Evolutionary conservation across 345 rosid species (phyloP).

Genomic region (sweet orange (Citrus sinensis)): DNA sequence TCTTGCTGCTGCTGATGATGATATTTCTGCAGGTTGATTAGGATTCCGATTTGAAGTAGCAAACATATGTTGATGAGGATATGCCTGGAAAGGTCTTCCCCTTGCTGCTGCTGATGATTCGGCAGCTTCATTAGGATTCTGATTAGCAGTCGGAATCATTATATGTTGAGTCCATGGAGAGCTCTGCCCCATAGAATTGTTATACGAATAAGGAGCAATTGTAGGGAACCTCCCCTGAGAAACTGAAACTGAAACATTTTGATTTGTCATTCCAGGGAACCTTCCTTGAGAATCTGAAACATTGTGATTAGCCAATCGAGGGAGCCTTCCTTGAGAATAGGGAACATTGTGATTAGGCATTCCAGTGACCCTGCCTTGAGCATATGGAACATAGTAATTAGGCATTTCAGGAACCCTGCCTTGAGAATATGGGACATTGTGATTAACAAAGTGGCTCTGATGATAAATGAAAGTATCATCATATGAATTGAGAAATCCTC

Average conservation of each 20-base stretch:
- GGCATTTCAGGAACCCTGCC: not conserved
- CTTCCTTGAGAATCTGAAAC: not conserved
- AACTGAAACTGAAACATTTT: no score
- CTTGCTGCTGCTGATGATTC: not conserved
- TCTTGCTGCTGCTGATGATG: not conserved
- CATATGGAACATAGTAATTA: not conserved
- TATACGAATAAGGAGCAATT: not conserved
- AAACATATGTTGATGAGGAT: not conserved
- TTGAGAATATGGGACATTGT: not conserved
- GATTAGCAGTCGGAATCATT: not conserved
- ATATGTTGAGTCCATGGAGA: not conserved
- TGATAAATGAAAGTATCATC: not conserved
- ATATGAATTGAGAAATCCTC: not conserved
- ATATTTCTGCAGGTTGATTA: not conserved
- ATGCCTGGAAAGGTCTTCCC: not conserved
- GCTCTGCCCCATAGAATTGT: not conserved
- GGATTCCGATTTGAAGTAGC: not conserved
- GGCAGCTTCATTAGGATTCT: not conserved
- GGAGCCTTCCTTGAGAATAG: not conserved
- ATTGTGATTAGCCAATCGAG: not conserved
- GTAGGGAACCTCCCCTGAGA: not conserved
- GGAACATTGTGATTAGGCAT: no score
- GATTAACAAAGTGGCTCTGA: not conserved
- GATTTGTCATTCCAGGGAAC: not conserved
- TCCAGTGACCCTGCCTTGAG: not conserved